Evolutionary conservation across 2,329 filamentous ascomycete genomes (phyloP).

Genomic region (Phialemoniopsis sp.): DNA sequence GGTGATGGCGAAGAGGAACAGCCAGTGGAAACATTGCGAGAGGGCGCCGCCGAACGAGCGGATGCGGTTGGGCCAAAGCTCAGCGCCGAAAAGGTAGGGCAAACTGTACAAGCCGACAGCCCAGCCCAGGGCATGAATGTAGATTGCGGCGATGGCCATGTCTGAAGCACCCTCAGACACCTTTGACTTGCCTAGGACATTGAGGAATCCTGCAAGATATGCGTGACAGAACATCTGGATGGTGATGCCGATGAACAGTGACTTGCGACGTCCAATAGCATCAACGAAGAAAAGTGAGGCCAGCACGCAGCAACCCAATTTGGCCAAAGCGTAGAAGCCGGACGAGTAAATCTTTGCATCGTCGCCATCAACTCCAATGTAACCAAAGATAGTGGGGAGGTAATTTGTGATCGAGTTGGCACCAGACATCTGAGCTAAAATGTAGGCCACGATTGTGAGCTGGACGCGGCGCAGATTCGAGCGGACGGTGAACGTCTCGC

Average conservation of each 20-base stretch:
- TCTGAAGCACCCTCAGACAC: constrained; percentile 25
- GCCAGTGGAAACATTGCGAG: constrained; percentile 35
- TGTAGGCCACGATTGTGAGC: constrained; percentile 29
- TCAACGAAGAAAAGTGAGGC: constrained; percentile 40
- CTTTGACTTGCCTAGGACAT: constrained; percentile 17
- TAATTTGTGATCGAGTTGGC: constrained; percentile 39
- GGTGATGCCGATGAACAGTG: constrained; percentile 19
- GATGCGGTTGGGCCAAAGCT: constrained; percentile 40
- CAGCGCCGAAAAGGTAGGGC: constrained; percentile 37
- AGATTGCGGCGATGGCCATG: constrained; percentile 36
- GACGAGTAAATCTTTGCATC: constrained; percentile 27
- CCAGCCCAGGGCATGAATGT: constrained; percentile 40
- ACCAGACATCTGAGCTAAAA: constrained; percentile 36
- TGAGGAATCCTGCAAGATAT: constrained; percentile 35
- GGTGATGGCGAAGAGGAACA: constrained; percentile 28
- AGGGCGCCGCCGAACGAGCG: constrained; percentile 37
- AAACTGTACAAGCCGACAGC: constrained; percentile 29
- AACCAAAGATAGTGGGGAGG: constrained; percentile 32
- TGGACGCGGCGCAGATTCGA: constrained; percentile 34
- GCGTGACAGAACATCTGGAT: constrained; percentile 33
- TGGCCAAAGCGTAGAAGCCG: constrained; percentile 36
- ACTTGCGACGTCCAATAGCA: constrained; percentile 31
- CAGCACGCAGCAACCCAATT: constrained; percentile 33
- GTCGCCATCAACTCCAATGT: constrained; percentile 25
- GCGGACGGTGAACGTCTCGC: constrained; percentile 27